Evolutionary conservation across 805 yeast species (phyloP).

Genomic region (Tetrapisispora phaffii): DNA sequence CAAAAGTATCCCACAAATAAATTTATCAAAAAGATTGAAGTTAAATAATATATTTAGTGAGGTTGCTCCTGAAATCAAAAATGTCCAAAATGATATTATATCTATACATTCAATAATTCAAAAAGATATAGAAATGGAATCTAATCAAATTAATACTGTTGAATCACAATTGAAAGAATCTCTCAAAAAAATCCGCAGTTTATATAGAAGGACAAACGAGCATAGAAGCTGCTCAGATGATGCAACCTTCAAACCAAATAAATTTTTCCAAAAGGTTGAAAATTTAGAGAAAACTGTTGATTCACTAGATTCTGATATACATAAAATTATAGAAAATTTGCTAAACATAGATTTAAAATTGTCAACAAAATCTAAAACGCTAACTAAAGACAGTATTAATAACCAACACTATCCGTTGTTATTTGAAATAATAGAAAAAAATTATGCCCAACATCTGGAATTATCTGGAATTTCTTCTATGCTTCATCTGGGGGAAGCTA

Average conservation of each 20-base stretch:
- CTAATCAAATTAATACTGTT: conserved; percentile 20
- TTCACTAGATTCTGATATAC: conserved; percentile 6
- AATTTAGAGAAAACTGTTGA: conserved; percentile 5
- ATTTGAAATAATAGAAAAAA: conserved; percentile 20
- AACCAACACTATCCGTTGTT: conserved; percentile 36
- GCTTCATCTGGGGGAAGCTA: not conserved
- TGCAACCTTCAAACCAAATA: not conserved
- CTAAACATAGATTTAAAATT: conserved; percentile 30
- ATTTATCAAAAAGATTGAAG: conserved; percentile 10
- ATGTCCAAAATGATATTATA: conserved; percentile 15
- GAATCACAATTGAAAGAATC: conserved; percentile 18
- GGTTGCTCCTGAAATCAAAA: conserved; percentile 16
- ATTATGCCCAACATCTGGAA: not conserved
- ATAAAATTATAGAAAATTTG: conserved; percentile 16
- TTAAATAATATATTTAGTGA: conserved; percentile 18
- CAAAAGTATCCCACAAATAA: conserved; percentile 9
- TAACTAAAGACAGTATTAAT: conserved; percentile 31
- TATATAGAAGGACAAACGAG: conserved; percentile 9
- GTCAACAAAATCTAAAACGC: conserved; percentile 31
- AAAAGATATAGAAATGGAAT: conserved; percentile 26
- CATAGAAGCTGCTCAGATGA: conserved; percentile 5
- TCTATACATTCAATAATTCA: conserved; percentile 15
- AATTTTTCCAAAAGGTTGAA: conserved; percentile 5
- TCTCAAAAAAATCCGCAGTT: conserved; percentile 14
- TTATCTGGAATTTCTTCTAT: not conserved